A percentile compares a stretch with the other conserved stretches of the same genome.
Conservation (phyloP, 768 basidiomycete genomes). For the Polyporus arcularius region DNA sequence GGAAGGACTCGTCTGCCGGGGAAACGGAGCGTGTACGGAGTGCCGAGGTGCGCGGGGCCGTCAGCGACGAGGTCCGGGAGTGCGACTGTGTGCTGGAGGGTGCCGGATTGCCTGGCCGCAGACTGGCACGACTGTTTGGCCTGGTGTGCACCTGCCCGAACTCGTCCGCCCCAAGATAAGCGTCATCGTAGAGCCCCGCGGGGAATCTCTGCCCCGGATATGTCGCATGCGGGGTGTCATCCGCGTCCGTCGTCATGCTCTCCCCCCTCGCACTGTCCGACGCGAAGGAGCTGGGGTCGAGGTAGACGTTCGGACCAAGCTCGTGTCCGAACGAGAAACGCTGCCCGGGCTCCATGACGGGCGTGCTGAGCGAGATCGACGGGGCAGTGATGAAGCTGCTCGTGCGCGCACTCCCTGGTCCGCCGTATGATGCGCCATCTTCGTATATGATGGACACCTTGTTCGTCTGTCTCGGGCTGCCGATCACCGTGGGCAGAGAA, state of each 20-base stretch:
- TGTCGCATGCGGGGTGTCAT: slow-evolving; percentile 1
- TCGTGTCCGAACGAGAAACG: slow-evolving; percentile 14
- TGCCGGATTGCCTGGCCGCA: slow-evolving; percentile 2
- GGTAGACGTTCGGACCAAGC: slow-evolving; percentile 5
- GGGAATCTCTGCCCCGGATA: slow-evolving; percentile 3
- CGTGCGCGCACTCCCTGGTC: slow-evolving; percentile 22
- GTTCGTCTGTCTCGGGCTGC: slow-evolving; percentile 21
- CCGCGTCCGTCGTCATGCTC: slow-evolving; percentile 5
- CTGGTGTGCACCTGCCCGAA: neutral
- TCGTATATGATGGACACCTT: slow-evolving; percentile 36
- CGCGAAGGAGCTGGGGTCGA: slow-evolving; percentile 5
- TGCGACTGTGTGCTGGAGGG: slow-evolving; percentile 8
- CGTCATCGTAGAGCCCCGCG: slow-evolving; percentile 18
- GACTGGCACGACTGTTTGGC: slow-evolving; percentile 5
- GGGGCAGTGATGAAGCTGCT: slow-evolving; percentile 38
- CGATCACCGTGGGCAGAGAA: slow-evolving; percentile 25
- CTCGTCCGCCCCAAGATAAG: neutral
- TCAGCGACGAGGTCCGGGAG: slow-evolving; percentile 17
- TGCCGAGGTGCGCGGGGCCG: neutral
- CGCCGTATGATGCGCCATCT: slow-evolving; percentile 13
- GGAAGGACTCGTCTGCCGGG: slow-evolving; percentile 24
- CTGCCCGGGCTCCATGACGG: slow-evolving; percentile 12
- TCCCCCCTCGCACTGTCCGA: slow-evolving; percentile 5
- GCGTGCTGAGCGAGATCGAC: slow-evolving; percentile 22
- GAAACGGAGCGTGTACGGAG: slow-evolving; percentile 6